phyloP scores from a whole-genome alignment of 805 yeast species.

The Yamadazyma ubonensis region DNA sequence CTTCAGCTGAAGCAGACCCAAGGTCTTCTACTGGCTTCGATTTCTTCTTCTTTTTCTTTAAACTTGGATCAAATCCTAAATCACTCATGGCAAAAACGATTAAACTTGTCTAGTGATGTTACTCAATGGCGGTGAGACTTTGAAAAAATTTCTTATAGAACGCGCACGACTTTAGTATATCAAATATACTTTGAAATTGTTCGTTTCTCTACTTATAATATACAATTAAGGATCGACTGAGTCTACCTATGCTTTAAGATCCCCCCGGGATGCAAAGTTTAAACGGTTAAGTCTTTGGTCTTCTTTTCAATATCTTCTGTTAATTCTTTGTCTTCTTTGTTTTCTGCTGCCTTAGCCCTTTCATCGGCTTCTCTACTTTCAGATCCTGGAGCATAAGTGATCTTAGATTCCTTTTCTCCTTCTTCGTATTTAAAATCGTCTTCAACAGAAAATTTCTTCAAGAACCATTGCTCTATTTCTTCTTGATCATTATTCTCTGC shows the following conservation, averaged over 20 bases:
- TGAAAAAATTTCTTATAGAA: conserved; percentile 10
- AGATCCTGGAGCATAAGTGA: conserved; percentile 43
- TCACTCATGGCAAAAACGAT: conserved; percentile 32
- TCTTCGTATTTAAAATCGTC: conserved; percentile 48
- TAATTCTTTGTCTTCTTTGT: conserved; percentile 51
- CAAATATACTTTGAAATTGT: too few species aligned
- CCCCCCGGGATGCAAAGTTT: too few species aligned
- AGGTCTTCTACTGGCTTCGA: conserved; percentile 40
- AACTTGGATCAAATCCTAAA: conserved; percentile 70
- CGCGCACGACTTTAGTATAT: conserved; percentile 5
- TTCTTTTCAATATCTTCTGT: conserved; percentile 8
- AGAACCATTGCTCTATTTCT: conserved; percentile 74
- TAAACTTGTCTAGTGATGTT: neutral
- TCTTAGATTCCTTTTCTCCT: conserved; percentile 40
- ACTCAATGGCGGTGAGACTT: conserved; percentile 7
- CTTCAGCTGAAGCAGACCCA: conserved; percentile 23
- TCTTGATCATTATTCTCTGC: conserved; percentile 79
- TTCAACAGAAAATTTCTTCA: conserved; percentile 69
- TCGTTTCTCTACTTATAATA: conserved; percentile 3
- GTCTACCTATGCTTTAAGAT: too few species aligned
- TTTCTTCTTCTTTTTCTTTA: conserved; percentile 77
- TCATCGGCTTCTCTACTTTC: conserved; percentile 44
- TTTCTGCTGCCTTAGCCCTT: conserved; percentile 25
- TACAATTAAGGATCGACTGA: conserved; percentile 4
- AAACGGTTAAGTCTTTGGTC: conserved; percentile 7